Evolutionary conservation across 768 basidiomycete genomes (phyloP), one percentile per base, ranked within the genome.

Genomic region (Mycena epipterygia): DNA sequence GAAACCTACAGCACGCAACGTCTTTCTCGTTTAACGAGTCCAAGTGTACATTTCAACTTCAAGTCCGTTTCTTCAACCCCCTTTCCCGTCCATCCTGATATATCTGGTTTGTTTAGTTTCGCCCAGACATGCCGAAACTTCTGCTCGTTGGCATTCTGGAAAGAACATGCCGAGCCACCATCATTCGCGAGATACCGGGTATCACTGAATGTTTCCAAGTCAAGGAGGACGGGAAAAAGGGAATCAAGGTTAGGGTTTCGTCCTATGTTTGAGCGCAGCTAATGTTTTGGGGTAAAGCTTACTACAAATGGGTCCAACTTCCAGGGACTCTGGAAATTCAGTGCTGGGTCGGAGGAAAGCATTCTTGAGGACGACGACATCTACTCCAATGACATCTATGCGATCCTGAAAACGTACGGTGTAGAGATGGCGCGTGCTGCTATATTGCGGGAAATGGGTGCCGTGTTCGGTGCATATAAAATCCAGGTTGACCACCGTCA

Each of bases 251-350:
- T 76, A 68, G 80, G 59, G 33, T 67, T n/a, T 46, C 53, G 27
- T 48, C 44, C 23, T 23, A 61, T 48, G 58, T 35, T 48, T 55
- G 52, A 39, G 41, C 37, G 41, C 37, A 46, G 33, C 61, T 73
- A 21, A 35, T 59, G 76, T 67, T 71, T 67, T n/a, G 25, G 9
- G n/a, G n/a, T 32, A 9, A 73, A 95, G 93, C 82, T 95, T 70
- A 89, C 91, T 68, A 91, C 97, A 2, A 98, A 99, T 77, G 97
- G 98, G 9, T 98, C 96, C 61, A 99, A 98, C 81, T 88, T 99
- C 71, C 85, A 85, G 51, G 96, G 95, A 12, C 88, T 98, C 76
- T 98, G 97, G 97, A 83, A 88, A 63, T 94, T 91, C 75, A 84
- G 89, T 33, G 84, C 85, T 29, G 84, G 84, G 41, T 77, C 81